phyloP scores from a whole-genome alignment of 2,329 filamentous ascomycete genomes.

The Pseudovirgaria hyperparasitica region DNA sequence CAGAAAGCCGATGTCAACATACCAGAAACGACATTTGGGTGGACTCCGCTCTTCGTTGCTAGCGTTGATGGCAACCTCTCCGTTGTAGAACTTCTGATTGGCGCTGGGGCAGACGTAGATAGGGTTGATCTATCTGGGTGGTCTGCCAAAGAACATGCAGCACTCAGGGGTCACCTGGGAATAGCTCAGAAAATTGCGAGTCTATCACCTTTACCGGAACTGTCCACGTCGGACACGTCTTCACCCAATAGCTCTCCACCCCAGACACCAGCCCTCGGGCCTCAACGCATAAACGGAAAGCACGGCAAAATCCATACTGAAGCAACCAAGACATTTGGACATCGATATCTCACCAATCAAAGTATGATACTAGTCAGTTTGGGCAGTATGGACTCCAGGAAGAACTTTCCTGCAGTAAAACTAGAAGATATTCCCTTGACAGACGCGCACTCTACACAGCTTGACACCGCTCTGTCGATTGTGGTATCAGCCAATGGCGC shows the following conservation, averaged over 20 bases:
- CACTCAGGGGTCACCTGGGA: slow-evolving; percentile 72
- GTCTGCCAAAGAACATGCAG: slow-evolving; percentile 88
- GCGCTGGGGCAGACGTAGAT: slow-evolving; percentile 63
- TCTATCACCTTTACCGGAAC: slow-evolving; percentile 31
- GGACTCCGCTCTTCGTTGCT: slow-evolving; percentile 91
- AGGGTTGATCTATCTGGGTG: slow-evolving; percentile 77
- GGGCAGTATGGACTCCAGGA: slow-evolving; percentile 88
- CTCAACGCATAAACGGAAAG: slow-evolving; percentile 27
- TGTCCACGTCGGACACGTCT: slow-evolving; percentile 14
- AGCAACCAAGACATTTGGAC: slow-evolving; percentile 87
- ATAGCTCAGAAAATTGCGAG: slow-evolving; percentile 60
- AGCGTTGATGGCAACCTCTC: slow-evolving; percentile 74
- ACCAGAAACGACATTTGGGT: slow-evolving; percentile 71
- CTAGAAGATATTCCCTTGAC: slow-evolving; percentile 79
- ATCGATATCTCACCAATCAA: slow-evolving; percentile 82
- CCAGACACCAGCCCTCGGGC: slow-evolving; percentile 45
- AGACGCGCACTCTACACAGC: slow-evolving; percentile 80
- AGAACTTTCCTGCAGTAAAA: slow-evolving; percentile 65
- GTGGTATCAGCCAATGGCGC: slow-evolving; percentile 81
- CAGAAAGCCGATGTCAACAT: slow-evolving; percentile 69
- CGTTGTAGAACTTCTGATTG: slow-evolving; percentile 64
- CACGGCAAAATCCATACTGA: slow-evolving; percentile 39
- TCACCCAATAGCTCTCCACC: slow-evolving; percentile 30
- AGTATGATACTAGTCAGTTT: slow-evolving; percentile 85
- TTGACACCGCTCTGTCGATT: slow-evolving; percentile 86